phyloP scores from a whole-genome alignment of 495 filamentous ascomycete species.

The Aspergillus avenaceus region DNA sequence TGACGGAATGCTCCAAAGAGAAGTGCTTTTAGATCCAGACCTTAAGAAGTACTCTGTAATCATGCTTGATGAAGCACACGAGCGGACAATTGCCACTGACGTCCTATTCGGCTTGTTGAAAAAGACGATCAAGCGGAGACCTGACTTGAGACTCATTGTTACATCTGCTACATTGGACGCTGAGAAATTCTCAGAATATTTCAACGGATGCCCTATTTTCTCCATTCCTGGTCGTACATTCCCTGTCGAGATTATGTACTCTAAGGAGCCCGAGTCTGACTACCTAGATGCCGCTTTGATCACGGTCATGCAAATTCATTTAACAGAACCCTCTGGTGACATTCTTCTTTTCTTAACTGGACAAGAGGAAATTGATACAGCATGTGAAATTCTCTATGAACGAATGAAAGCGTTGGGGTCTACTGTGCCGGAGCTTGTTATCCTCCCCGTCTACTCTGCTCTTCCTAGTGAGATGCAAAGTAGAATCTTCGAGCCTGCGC shows the following conservation, averaged over 20 bases:
- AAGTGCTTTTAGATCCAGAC: conserved; percentile 86
- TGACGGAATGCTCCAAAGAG: conserved; percentile 95
- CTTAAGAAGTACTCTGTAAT: conserved; percentile 88
- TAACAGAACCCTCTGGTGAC: conserved; percentile 85
- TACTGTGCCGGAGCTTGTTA: conserved; percentile 84
- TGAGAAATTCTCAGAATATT: conserved; percentile 95
- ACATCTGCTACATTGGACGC: conserved; percentile 95
- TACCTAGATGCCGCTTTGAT: conserved; percentile 94
- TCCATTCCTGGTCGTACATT: conserved; percentile 93
- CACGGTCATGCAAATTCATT: conserved; percentile 97
- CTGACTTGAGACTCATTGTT: conserved; percentile 91
- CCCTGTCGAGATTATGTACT: conserved; percentile 94
- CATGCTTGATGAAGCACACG: conserved; percentile 98
- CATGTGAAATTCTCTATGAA: conserved; percentile 86
- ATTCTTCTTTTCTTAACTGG: conserved; percentile 95
- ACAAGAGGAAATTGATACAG: conserved; percentile 96
- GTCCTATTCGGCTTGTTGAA: conserved; percentile 92
- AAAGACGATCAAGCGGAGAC: conserved; percentile 80
- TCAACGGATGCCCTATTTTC: conserved; percentile 91
- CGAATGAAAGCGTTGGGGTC: conserved; percentile 95
- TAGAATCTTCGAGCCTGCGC: conserved; percentile 89
- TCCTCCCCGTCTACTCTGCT: conserved; percentile 91
- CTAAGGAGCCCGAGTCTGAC: conserved; percentile 88
- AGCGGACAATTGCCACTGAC: conserved; percentile 94
- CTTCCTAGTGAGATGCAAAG: conserved; percentile 93